A percentile compares a stretch with the other conserved stretches of the same genome.
Conservation (phyloP, 306 rosid species). For the Herpetospermum pedunculosum region DNA sequence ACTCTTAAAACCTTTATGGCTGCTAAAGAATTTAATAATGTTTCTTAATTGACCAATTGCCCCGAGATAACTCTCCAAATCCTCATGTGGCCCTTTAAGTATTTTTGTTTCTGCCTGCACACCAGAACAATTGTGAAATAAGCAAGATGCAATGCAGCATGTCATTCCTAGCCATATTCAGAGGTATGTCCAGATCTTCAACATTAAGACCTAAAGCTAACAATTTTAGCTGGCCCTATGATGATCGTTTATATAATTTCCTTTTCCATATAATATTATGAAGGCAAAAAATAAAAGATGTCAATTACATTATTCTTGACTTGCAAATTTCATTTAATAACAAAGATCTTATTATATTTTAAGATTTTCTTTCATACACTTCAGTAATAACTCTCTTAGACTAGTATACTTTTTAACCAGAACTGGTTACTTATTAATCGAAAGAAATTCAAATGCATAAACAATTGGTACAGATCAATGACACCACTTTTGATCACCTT, state of each 20-base stretch:
- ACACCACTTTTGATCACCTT: neutral
- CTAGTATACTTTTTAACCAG: neutral
- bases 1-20: slow-evolving; percentile 55
- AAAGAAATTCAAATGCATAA: neutral
- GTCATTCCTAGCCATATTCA: neutral
- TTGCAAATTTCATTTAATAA: neutral
- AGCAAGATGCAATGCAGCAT: neutral
- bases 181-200: neutral
- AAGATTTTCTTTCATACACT: neutral
- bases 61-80: slow-evolving; percentile 78
- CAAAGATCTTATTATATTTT: neutral
- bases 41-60: slow-evolving; percentile 77
- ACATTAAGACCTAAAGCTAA: neutral
- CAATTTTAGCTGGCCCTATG: neutral
- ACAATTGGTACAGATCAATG: neutral
- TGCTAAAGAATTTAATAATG: slow-evolving; percentile 65
- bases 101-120: slow-evolving; percentile 71
- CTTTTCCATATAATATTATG: neutral
- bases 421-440: neutral
- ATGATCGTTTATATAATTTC: neutral
- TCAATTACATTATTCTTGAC: neutral
- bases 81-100: slow-evolving; percentile 82
- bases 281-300: neutral
- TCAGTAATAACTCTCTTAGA: neutral
- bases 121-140: neutral